Conservation (phyloP, 495 filamentous ascomycete genomes). For the Penicillium samsonianum region DNA sequence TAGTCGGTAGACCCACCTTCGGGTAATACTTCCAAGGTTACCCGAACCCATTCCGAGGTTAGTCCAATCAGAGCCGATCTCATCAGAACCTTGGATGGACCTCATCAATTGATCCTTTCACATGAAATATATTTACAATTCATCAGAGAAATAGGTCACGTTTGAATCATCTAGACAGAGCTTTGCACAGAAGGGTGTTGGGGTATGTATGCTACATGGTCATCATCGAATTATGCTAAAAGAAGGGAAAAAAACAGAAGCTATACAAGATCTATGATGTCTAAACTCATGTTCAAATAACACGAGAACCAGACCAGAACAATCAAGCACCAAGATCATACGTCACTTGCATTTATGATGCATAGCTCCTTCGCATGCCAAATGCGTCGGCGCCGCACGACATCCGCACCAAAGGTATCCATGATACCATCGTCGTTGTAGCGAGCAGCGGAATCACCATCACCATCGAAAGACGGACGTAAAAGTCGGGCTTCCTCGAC, state of each 20-base stretch:
- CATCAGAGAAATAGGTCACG: background rate
- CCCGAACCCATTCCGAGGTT: too few relatives aligned
- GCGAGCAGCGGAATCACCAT: constrained; percentile 25
- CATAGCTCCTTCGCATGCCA: constrained; percentile 72
- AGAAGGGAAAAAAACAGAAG: background rate
- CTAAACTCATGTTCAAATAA: background rate
- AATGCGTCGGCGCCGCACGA: constrained; percentile 63
- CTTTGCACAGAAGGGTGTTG: constrained; percentile 2
- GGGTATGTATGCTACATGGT: constrained; percentile 13
- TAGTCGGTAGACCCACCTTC: too few relatives aligned
- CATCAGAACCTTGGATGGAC: too few relatives aligned
- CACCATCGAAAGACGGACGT: constrained; percentile 18
- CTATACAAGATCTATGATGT: background rate
- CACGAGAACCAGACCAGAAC: background rate
- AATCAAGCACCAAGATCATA: background rate
- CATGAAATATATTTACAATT: background rate
- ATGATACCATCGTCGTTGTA: constrained; percentile 44
- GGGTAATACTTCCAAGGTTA: too few relatives aligned
- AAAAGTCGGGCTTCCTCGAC: constrained; percentile 72
- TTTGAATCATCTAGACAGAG: background rate
- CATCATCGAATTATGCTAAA: constrained; percentile 9
- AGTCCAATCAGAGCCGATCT: too few relatives aligned
- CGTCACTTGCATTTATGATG: constrained; percentile 53
- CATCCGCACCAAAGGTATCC: constrained; percentile 58
- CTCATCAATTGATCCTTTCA: too few relatives aligned